Conservation (phyloP, 192 early-diverging fungal genomes). For the Coemansia sp. region DNA sequence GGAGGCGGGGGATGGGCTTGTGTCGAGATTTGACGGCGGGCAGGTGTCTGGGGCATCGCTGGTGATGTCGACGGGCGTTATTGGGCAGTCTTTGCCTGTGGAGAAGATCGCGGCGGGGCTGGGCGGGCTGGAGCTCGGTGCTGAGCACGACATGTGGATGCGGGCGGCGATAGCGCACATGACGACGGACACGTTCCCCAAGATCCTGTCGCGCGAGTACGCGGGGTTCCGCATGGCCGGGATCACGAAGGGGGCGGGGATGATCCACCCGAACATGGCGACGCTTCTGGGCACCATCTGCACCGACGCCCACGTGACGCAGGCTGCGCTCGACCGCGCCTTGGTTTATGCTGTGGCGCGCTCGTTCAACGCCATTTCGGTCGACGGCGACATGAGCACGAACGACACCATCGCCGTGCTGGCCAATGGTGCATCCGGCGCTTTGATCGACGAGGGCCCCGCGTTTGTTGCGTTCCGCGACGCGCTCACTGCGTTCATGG, state of each 20-base stretch:
- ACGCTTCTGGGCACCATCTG: slow-evolving; percentile 86
- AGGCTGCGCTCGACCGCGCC: slow-evolving; percentile 67
- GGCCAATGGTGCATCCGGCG: slow-evolving; percentile 73
- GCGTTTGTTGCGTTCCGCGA: slow-evolving; percentile 71
- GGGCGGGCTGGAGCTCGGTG: slow-evolving; percentile 46
- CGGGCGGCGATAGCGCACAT: slow-evolving; percentile 83
- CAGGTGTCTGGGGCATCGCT: slow-evolving; percentile 33
- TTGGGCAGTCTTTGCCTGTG: slow-evolving; percentile 87
- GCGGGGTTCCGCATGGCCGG: slow-evolving; percentile 74
- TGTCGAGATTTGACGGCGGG: slow-evolving; percentile 29
- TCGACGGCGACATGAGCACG: slow-evolving; percentile 97
- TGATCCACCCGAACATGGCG: slow-evolving; percentile 99
- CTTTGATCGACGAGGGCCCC: slow-evolving; percentile 6
- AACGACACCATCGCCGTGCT: slow-evolving; percentile 92
- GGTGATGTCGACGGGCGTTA: slow-evolving; percentile 98
- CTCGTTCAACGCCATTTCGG: slow-evolving; percentile 92
- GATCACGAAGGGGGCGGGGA: slow-evolving; percentile 95
- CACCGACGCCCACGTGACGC: slow-evolving; percentile 76
- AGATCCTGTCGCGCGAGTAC: slow-evolving; percentile 65
- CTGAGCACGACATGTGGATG: slow-evolving; percentile 74
- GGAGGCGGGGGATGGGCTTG: slow-evolving; percentile 56
- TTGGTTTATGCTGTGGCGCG: slow-evolving; percentile 80
- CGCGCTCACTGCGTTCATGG: slow-evolving; percentile 78
- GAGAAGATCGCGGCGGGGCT: slow-evolving; percentile 76
- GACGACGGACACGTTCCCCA: slow-evolving; percentile 99